Base-by-base conservation (phyloP, 169 alveolate species). In the Babesia divergens region DNA sequence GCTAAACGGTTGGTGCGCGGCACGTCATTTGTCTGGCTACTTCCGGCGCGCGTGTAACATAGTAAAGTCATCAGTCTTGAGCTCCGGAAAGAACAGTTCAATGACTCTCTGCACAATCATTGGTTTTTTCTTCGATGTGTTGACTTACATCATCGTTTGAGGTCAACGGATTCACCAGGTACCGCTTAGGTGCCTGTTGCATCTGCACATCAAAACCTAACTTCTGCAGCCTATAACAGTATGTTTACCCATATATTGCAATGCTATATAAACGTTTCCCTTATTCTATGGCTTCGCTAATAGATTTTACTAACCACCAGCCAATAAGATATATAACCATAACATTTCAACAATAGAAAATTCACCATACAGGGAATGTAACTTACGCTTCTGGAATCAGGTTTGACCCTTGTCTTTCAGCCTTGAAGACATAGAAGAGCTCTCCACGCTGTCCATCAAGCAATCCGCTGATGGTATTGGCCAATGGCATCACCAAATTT, bases 381-480 rank as follows among this genome's bases (percentile, higher is more conserved):
- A 75, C 53, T 70, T 82, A 75, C 80, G 65, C 60, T n/a, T 76
- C 69, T 2, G 81, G 50, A 26, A 86, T 43, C 18, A 60, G 54
- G 9, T 68, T 65, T 8, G 84, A 35, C 1, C 92, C 92, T 37
- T 82, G 70, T 60, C 92, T 81, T 26, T 74, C 69, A 43, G 49
- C 50, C 77, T 74, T 86, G 55, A 53, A 86, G 22, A 65, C 84
- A 65, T 86, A 86, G 14, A 82, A 74, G 54, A 86, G 76, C 29
- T 38, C 77, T 1, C 92, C 92, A 6, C 70, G 34, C 20, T 35
- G 28, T 37, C 38, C 44, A 49, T 65, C 65, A n/a, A 86, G 43
- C 20, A 75, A 37, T 9, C 16, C 32, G 53, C 64, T 44, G 32
- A 86, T 44, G 29, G 76, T 65, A 34, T 68, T 67, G 8, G 74